Conservation (phyloP, 2,329 filamentous ascomycete species). For the Xylariales sp. region DNA sequence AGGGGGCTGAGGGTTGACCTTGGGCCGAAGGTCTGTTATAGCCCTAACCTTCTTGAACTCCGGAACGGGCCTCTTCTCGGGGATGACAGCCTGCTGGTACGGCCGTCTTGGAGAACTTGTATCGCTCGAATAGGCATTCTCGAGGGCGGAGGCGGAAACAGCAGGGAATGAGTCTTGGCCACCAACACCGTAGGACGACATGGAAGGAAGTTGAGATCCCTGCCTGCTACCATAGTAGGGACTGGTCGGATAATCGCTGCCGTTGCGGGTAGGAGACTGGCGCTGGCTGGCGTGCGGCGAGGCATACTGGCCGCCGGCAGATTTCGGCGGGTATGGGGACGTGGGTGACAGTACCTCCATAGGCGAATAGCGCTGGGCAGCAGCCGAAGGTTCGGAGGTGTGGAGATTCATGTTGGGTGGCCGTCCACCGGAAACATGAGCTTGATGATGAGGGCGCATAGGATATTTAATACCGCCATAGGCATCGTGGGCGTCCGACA, state of each 20-base stretch:
- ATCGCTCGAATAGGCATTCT: slow-evolving; percentile 56
- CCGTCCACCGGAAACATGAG: slow-evolving; percentile 56
- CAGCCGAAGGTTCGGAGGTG: slow-evolving; percentile 72
- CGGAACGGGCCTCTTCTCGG: slow-evolving; percentile 68
- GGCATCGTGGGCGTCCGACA: slow-evolving; percentile 81
- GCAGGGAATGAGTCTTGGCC: slow-evolving; percentile 70
- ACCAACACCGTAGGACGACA: slow-evolving; percentile 64
- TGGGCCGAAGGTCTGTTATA: slow-evolving; percentile 71
- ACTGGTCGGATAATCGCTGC: slow-evolving; percentile 54
- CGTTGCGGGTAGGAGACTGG: slow-evolving; percentile 70
- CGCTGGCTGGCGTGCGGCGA: slow-evolving; percentile 54
- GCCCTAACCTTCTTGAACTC: slow-evolving; percentile 79
- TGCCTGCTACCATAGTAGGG: slow-evolving; percentile 52
- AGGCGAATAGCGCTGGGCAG: slow-evolving; percentile 89
- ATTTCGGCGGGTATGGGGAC: slow-evolving; percentile 67
- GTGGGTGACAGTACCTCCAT: slow-evolving; percentile 86
- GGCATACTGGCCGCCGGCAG: slow-evolving; percentile 40
- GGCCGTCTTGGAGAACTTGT: slow-evolving; percentile 55
- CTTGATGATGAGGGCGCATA: slow-evolving; percentile 72
- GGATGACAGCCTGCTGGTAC: slow-evolving; percentile 36
- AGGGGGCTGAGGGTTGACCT: slow-evolving; percentile 80
- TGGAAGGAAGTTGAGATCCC: slow-evolving; percentile 66
- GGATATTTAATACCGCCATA: slow-evolving; percentile 86
- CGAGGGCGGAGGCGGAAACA: slow-evolving; percentile 66
- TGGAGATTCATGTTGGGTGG: slow-evolving; percentile 56